Base-by-base conservation (phyloP, 2,329 filamentous ascomycete genomes). In the Fragosphaeria purpurea region DNA sequence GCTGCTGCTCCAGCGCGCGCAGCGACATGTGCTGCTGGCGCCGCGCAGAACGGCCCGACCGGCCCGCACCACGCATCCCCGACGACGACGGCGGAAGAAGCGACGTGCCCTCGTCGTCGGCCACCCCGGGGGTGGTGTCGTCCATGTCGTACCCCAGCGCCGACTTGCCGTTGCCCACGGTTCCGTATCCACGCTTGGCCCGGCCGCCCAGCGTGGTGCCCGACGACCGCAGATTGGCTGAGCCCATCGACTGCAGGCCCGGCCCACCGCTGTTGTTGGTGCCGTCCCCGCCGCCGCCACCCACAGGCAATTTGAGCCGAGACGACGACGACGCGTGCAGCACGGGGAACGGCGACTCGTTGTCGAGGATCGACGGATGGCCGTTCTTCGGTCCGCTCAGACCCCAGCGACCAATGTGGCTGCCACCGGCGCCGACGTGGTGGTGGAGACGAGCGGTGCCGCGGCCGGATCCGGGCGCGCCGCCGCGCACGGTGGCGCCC, bases 31-130 rank as follows among this genome's bases (percentile, higher is more conserved):
- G 67, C 13, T 70, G 67, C 41, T 76, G 74, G 44, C 85, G 76
- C 49, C 74, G 75, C 22, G 22, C 22, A 22, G 22, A 22, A 53
- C 82, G 78, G 47, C 80, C 76, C 22, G 76, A 76, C 46, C 75
- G 67, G 37, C 63, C 59, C 45, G 80, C 80, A 10, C 44, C 33
- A 35, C 86, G 82, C 31, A 82, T 69, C 2, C 80, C 76, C 8
- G 68, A 67, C 39, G 66, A 63, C 2, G 80, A 76, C 8, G 68
- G 67, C 39, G 66, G 63, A 11, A 95, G 78, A 43, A 97, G 74
- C 7, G 91, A 93, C 4, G 89, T 93, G 44, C 85, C 81, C 69
- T 96, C 93, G 62, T 94, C 88, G 61, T 94, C 88, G 40, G 86
- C 88, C 8, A 81, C 84, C 43, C 80, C 78, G 33, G 80, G 48